Percentiles rank a stretch among this genome's conserved stretches.
These are phyloP conservation scores for Debaryomyces prosopidis DNA, from an alignment of 805 yeast species.

Conservation along the genomic window DNA sequence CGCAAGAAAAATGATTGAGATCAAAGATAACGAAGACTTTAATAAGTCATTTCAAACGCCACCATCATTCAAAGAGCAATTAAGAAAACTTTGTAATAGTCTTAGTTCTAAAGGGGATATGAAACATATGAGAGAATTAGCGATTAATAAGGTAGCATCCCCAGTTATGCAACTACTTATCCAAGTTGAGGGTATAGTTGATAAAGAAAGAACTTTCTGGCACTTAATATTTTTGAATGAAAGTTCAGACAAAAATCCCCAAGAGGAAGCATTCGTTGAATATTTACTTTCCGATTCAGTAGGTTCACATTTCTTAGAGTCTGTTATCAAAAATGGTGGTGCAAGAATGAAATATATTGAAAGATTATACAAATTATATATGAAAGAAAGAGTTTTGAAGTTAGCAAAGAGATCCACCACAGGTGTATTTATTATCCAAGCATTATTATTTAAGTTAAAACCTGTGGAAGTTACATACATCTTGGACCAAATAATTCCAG, in stretches of 20 bases:
- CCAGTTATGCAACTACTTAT: constrained; percentile 82
- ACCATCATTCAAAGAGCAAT: constrained; percentile 58
- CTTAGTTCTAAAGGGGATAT: constrained; percentile 38
- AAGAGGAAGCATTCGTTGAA: constrained; percentile 81
- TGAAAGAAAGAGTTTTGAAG: constrained; percentile 71
- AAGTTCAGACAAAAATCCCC: constrained; percentile 50
- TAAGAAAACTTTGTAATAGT: constrained; percentile 48
- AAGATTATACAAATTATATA: constrained; percentile 67
- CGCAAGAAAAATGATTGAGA: constrained; percentile 92
- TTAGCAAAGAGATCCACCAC: constrained; percentile 80
- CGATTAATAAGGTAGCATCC: constrained; percentile 79
- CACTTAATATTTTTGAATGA: constrained; percentile 57
- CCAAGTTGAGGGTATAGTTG: constrained; percentile 79
- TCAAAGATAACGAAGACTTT: constrained; percentile 74
- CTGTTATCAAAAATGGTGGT: constrained; percentile 60
- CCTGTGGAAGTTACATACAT: constrained; percentile 62
- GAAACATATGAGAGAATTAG: constrained; percentile 60
- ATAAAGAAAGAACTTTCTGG: constrained; percentile 72
- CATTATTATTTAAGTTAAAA: constrained; percentile 63
- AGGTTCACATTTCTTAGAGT: constrained; percentile 91
- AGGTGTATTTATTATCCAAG: constrained; percentile 78
- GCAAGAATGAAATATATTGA: constrained; percentile 66
- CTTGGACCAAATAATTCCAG: constrained; percentile 65
- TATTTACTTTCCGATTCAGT: constrained; percentile 81
- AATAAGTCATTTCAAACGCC: constrained; percentile 70